Evolutionary conservation across 345 rosid species (phyloP), one percentile per base, ranked within the genome.

Genomic region (Heritiera fomes): DNA sequence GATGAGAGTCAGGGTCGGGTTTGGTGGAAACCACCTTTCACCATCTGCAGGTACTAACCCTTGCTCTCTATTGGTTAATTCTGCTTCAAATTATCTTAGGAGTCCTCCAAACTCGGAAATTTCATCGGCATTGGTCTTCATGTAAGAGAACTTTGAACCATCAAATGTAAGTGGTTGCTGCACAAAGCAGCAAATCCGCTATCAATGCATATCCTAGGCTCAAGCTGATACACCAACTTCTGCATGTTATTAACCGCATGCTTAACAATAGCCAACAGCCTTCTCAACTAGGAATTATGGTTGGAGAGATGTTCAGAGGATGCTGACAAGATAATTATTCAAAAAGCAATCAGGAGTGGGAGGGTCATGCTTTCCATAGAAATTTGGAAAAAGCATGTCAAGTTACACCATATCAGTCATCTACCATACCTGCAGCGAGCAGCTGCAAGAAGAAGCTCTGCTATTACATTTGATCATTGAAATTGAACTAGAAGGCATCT

Each of bases 401-500:
- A 58, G 68, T 75, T 78, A 74, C 67, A 79, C 5, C 66, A 76
- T 59, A 55, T 80, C 66, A 76, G 82, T 77, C n/a, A 38, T 73
- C 75, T 77, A 75, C 71, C 1, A 74, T 71, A 46, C 78, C 43
- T 61, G 92, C 92, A 89, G 84, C 83, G 70, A 84, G 85, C 75
- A 66, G 88, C 86, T 87, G 87, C 92, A 85, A 77, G 87, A 63
- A 78, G 61, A 78, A 61, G 34, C 49, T 59, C 75, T 76, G 59
- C 62, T 12, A 13, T 63, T 40, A 72, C 38, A 61, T 55, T 53
- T 38, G 41, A 64, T 81, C 38, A 34, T 41, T 41, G 43, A 41
- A 63, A 76, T 70, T 75, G 65, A 49, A 56, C 53, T 38, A 38
- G 46, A 72, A 9, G 9, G 8, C 46, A 68, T 76, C 62, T 63